Evolutionary conservation across 345 rosid genomes (phyloP).

Genomic region (Lepidium sativum): DNA sequence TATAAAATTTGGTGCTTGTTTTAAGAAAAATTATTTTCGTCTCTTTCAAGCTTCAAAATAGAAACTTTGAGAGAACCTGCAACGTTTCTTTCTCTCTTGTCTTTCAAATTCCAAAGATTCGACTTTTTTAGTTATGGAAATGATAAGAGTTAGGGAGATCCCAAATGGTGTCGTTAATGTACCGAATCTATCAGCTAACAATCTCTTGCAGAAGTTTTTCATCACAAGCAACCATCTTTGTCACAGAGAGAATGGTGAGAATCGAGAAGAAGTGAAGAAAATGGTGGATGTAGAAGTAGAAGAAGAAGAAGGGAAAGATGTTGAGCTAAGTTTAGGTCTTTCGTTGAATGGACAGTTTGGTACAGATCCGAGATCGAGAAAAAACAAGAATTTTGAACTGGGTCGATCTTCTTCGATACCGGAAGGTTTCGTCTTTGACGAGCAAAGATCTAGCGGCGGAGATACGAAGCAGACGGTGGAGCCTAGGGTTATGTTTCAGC

Average conservation of each 20-base stretch:
- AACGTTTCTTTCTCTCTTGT: not conserved
- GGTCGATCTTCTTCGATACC: slow-evolving; percentile 63
- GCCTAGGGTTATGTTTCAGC: slow-evolving; percentile 22
- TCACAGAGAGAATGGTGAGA: slow-evolving; percentile 10
- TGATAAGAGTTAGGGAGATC: slow-evolving; percentile 4
- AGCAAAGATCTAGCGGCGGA: slow-evolving; percentile 17
- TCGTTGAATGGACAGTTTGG: slow-evolving; percentile 84
- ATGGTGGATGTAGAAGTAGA: slow-evolving; percentile 10
- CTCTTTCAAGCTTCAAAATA: slow-evolving; percentile 5
- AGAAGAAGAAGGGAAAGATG: slow-evolving; percentile 36
- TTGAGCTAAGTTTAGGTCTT: slow-evolving; percentile 76
- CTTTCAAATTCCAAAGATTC: not conserved
- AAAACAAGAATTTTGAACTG: slow-evolving; percentile 26
- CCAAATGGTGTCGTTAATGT: slow-evolving; percentile 17
- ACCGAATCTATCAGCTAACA: slow-evolving; percentile 10
- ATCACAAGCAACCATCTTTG: slow-evolving; percentile 13
- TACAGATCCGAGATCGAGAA: slow-evolving; percentile 55
- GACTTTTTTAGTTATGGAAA: slow-evolving; percentile 10
- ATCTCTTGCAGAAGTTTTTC: slow-evolving; percentile 21
- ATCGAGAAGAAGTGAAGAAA: slow-evolving; percentile 16
- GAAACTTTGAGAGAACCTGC: not conserved
- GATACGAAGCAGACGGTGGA: slow-evolving; percentile 3
- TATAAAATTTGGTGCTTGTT: not conserved
- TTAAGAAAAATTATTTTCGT: slow-evolving; percentile 5
- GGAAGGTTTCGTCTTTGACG: slow-evolving; percentile 31